Evolutionary conservation across 257 asterid species (phyloP), one percentile per base, ranked within the genome.

Genomic region (Anisodus acutangulus): DNA sequence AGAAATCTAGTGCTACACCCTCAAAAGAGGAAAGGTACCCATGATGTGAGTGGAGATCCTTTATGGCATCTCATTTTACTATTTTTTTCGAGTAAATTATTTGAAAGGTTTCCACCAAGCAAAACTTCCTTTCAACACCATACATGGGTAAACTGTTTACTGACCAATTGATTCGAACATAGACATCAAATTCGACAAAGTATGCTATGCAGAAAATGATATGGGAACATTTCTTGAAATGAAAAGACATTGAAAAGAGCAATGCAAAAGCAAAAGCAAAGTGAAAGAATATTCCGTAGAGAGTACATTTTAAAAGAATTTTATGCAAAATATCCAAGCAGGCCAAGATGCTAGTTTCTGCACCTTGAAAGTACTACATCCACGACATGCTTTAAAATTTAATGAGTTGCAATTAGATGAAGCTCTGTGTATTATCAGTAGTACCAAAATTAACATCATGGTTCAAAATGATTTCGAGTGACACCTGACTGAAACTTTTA

Each of bases 11-110:
- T 76, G 81, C 81, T 76, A 45, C 4, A 12, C 63, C 63, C 82
- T 78, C 66, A 8, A 54, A 53, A 53, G 66, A 78, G 49, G 82
- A 13, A 78, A 78, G 66, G 31, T 31, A 53, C 35, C 35, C 81
- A 22, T 74, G 81, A 49, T 74, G 81, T 78, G 49, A 78, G 82
- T 78, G 82, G 64, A 78, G 81, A 76, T 76, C 60, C 81, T 76
- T 76, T 53, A 76, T 78, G 49, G 15, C 31, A 53, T 78, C 51
- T 78, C 49, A 78, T 76, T 51, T 76, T 15, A 26, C 64, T 76
- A 51, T 47, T 6, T 15, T 74, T 51, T 13, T 31, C 63, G 26
- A 26, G 81, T 78, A 26, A 53, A 53, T 26, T 78, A 13, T 53
- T 31, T 13, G 81, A 51, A 43, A 53, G 26, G 64, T 26, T 26